A percentile compares a stretch with the other conserved stretches of the same genome.
Evolutionary conservation across 2,329 filamentous ascomycete species (phyloP).

Genomic region (Coniochaeta sp.): DNA sequence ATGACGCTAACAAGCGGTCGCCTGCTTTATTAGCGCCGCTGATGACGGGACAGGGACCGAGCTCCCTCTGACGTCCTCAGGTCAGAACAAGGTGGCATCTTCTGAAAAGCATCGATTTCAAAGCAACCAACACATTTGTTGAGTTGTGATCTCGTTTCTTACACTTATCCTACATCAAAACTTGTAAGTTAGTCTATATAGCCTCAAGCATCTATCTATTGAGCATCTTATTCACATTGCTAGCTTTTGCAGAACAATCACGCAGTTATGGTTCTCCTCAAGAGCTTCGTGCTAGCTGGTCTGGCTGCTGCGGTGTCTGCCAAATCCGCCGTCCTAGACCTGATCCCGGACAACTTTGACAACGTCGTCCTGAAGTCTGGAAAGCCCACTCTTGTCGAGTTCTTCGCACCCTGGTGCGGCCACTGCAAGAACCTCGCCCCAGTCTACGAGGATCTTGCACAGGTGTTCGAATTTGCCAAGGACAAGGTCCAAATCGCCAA

Average conservation of each 20-base stretch:
- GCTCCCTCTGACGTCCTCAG: not conserved
- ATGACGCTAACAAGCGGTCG: not conserved
- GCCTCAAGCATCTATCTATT: not conserved
- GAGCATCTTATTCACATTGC: not conserved
- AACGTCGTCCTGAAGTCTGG: slow-evolving; percentile 79
- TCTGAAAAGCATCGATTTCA: not conserved
- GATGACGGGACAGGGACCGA: not conserved
- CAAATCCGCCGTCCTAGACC: slow-evolving; percentile 80
- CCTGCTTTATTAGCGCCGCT: not conserved
- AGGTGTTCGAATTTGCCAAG: slow-evolving; percentile 62
- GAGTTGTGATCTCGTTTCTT: not conserved
- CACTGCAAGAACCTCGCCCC: slow-evolving; percentile 98
- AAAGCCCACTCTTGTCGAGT: slow-evolving; percentile 94
- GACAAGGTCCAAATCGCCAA: slow-evolving; percentile 82
- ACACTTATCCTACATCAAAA: not conserved
- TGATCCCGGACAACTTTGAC: slow-evolving; percentile 89
- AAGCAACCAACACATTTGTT: not conserved
- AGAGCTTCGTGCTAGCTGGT: slow-evolving; percentile 51
- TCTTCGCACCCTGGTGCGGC: slow-evolving; percentile 98
- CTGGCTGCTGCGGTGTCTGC: slow-evolving; percentile 52
- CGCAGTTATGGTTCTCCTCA: slow-evolving; percentile 45
- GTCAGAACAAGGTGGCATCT: slow-evolving; percentile 2
- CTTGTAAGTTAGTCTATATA: not conserved
- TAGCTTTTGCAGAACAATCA: not conserved
- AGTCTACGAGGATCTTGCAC: slow-evolving; percentile 84